A percentile compares a stretch with the other conserved stretches of the same genome.
Evolutionary conservation across 345 rosid genomes (phyloP).

Genomic region (Salix suchowensis): DNA sequence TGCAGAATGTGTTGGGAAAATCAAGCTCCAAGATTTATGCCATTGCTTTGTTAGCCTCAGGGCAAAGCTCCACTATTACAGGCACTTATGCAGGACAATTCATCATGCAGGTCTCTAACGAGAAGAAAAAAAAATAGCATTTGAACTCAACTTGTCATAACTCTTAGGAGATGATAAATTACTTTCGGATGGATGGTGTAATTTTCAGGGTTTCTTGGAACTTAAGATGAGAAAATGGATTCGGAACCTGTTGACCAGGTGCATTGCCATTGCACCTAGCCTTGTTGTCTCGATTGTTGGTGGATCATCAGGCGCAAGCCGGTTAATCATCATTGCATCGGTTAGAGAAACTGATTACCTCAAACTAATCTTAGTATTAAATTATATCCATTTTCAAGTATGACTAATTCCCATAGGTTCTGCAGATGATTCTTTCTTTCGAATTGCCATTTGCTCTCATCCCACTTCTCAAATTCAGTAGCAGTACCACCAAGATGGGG

Average conservation of each 20-base stretch:
- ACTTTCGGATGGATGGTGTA: not conserved
- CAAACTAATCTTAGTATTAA: not conserved
- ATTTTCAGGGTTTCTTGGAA: slow-evolving; percentile 56
- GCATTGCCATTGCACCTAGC: slow-evolving; percentile 60
- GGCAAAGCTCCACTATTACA: slow-evolving; percentile 64
- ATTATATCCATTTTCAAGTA: not conserved
- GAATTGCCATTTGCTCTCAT: slow-evolving; percentile 70
- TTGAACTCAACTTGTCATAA: not conserved
- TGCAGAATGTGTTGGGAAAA: slow-evolving; percentile 61
- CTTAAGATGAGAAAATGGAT: slow-evolving; percentile 53
- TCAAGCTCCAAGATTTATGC: slow-evolving; percentile 54
- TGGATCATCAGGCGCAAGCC: slow-evolving; percentile 56
- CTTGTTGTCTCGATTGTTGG: slow-evolving; percentile 51
- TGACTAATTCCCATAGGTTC: not conserved
- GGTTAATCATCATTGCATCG: slow-evolving; percentile 60
- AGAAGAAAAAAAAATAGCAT: too few species aligned
- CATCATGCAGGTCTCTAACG: slow-evolving; percentile 48
- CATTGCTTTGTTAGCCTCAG: slow-evolving; percentile 63
- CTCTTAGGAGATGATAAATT: not conserved
- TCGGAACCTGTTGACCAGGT: slow-evolving; percentile 57
- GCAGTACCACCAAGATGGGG: slow-evolving; percentile 63
- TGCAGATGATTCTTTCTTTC: slow-evolving; percentile 69
- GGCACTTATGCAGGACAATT: slow-evolving; percentile 71
- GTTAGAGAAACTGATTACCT: slow-evolving; percentile 19
- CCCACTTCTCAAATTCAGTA: slow-evolving; percentile 70